Evolutionary conservation across 768 basidiomycete species (phyloP), one percentile per base, ranked within the genome.

Genomic region (Kwoniella heveanensis): DNA sequence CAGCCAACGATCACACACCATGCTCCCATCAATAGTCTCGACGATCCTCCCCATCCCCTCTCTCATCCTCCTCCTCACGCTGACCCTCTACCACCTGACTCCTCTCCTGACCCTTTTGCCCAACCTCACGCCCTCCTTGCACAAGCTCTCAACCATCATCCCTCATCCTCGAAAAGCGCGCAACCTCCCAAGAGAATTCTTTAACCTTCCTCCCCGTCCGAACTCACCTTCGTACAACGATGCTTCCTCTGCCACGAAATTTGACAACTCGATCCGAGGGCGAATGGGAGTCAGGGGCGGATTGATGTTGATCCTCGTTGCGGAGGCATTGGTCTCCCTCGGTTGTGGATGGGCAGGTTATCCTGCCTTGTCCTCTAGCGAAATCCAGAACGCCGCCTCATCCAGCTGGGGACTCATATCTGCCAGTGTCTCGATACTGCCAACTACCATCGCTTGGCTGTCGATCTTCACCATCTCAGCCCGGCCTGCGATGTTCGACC

Each of bases 101-200:
- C 64, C 67, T 0, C 65, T 68, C 27, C 62, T 68, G n/a, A 52
- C 60, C 49, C 49, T 61, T 21, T 57, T 72, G 15, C 53, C 53
- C 0, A 56, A 60, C 24, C 64, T 62, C n/a, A 60, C 61, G 21
- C 63, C 67, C 10, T 24, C 52, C 5, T 22, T 68, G 10, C 55
- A 65, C 21, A 54, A 54, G 21, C 50, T 71, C 51, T 63, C 68
- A 7, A 59, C 50, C 30, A 57, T 74, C 54, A 72, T 77, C 25
- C 75, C 75, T 13, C 66, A 67, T 49, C 74, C 71, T 21, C 57
- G 48, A 7, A 39, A 54, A 50, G 39, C 57, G 19, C 60, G 60
- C 17, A 76, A 77, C 39, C 67, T 77, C 19, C 75, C 75, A 21
- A 56, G 75, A 54, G 70, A 74, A 54, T 74, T 74, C 69, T 77